Evolutionary conservation across 2,329 filamentous ascomycete species (phyloP), one percentile per base, ranked within the genome.

Genomic region (Penicillium occitanis): DNA sequence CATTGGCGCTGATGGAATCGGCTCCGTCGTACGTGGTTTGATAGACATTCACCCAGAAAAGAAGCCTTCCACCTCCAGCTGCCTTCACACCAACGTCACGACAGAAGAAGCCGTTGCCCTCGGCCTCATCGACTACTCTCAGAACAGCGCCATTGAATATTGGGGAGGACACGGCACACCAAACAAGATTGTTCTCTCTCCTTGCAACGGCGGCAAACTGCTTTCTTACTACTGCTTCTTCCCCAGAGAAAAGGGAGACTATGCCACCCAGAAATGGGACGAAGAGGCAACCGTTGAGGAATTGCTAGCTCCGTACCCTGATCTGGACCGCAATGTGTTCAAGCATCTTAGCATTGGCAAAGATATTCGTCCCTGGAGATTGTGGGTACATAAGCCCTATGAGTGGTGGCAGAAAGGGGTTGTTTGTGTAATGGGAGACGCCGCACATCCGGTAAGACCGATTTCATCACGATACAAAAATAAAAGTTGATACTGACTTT

Each of bases 141-240:
- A 82, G 40, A 75, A 90, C 76, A 80, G 75, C 30, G 88, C 88
- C 0, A 79, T 91, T 0, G 87, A 91, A 74, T 91, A 90, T 79
- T 91, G 88, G 88, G 89, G 89, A 30, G 89, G 89, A 62, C 65
- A 66, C 10, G 85, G 88, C 64, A 87, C 86, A 71, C 86, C 81
- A 81, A 86, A 90, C 75, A 91, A 91, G 81, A 90, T 91, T 66
- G 88, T 91, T 5, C 79, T 91, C 1, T 90, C 87, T 0, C 87
- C 88, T 5, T 91, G 89, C 78, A 88, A 90, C 71, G 85, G 84
- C 25, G 88, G 88, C 63, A 85, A 85, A 67, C 78, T 90, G 2
- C 80, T 90, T 2, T 89, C 87, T 0, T 91, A 89, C 78, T 91
- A 91, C 77, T 90, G 88, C 77, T 90, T 90, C 80, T 90, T 89